Evolutionary conservation across 306 rosid species (phyloP), one percentile per base, ranked within the genome.

Genomic region (Erythrophleum fordii): DNA sequence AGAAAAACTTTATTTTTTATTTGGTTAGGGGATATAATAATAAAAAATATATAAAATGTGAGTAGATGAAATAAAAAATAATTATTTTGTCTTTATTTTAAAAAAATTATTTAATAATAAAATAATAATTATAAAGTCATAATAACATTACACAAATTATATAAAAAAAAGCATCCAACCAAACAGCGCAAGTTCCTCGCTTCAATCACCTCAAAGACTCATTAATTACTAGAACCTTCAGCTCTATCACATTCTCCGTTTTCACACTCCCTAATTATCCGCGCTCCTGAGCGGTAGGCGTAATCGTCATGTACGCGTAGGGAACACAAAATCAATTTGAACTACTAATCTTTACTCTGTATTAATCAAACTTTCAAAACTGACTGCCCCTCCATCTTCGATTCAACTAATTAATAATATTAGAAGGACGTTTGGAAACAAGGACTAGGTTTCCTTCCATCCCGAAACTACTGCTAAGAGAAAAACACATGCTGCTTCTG

Each of bases 401-500:
- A 37, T 69, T 76, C 75, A 35, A 17, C 77, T 9, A 11, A 22
- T 68, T 61, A 55, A 66, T 55, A 28, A 26, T 18, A 26, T 45
- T 49, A 74, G n/a, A 68, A 67, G 12, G 56, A 35, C 16, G 20
- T 70, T 76, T 69, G 71, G 73, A 61, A 60, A 23, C 51, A 17
- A 39, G 64, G 45, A 1, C 34, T 23, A 13, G 26, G 10, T 28
- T 69, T 69, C 42, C 49, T 37, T 48, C 39, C 28, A 22, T 37
- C 23, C 20, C 3, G 12, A 60, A 53, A 53, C 59, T 0, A 79
- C 13, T 34, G 59, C 16, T 45, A 0, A n/a, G 11, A 42, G 48
- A 11, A 61, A 12, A 56, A 2, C 28, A 0, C 62, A 23, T 17
- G 62, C 55, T 44, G 11, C 34, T 26, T 56, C 34, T 13, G 1